These are phyloP conservation scores for Aspergillus glaucus DNA, from an alignment of 2,329 filamentous ascomycete species.

Conservation along the genomic window DNA sequence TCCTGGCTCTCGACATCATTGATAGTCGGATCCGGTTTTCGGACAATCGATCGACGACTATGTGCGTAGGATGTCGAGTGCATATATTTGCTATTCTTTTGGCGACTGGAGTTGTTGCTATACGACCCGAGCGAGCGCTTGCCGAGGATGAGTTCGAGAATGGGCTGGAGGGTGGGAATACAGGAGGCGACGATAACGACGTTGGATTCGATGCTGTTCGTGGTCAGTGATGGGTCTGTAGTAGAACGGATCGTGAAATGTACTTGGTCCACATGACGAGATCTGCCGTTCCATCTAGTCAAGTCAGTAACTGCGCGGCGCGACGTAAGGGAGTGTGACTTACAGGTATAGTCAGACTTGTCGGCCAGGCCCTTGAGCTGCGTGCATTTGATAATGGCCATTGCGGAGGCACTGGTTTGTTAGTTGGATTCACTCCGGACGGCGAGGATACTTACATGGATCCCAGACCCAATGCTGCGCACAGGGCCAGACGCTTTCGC, in stretches of 20 bases:
- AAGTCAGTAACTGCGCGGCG: neutral
- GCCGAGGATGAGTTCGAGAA: constrained; percentile 22
- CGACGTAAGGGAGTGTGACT: constrained; percentile 4
- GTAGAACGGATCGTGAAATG: neutral
- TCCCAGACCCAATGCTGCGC: constrained; percentile 24
- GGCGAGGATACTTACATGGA: constrained; percentile 16
- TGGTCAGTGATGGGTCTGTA: neutral
- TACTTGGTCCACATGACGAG: constrained; percentile 44
- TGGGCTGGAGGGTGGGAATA: constrained; percentile 27
- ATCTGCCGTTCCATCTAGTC: constrained; percentile 32
- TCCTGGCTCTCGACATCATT: constrained; percentile 18
- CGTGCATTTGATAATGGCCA: constrained; percentile 29
- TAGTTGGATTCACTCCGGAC: too few species aligned
- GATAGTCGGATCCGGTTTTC: constrained; percentile 8
- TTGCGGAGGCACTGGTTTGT: constrained; percentile 22
- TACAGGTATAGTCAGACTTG: constrained; percentile 25
- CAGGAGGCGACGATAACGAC: constrained; percentile 28
- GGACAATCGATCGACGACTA: constrained; percentile 5
- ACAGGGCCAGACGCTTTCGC: constrained; percentile 24
- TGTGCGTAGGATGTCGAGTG: constrained; percentile 4
- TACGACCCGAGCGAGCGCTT: constrained; percentile 10
- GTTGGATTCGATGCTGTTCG: constrained; percentile 24
- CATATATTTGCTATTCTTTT: constrained; percentile 8
- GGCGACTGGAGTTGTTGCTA: constrained; percentile 6
- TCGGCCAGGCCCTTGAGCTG: constrained; percentile 21